Evolutionary conservation across 108 stramenopile species (phyloP).

Genomic region (Pseudonitzschia multistriata): DNA sequence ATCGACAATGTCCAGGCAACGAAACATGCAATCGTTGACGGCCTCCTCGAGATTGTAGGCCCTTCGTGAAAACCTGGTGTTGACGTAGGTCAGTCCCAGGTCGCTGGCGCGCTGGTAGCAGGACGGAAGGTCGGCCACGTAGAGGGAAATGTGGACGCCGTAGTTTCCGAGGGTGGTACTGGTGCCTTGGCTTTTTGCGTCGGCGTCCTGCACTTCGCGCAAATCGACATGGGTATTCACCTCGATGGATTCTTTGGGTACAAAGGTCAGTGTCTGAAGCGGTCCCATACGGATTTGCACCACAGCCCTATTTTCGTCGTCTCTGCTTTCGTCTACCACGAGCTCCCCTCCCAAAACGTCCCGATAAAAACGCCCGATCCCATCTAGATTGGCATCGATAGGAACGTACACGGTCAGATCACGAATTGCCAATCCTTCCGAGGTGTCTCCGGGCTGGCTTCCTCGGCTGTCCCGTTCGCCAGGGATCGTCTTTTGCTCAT

Average conservation of each 20-base stretch:
- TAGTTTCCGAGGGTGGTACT: conserved; percentile 39
- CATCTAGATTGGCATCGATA: conserved; percentile 44
- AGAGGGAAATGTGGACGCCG: conserved; percentile 53
- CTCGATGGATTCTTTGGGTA: conserved; percentile 31
- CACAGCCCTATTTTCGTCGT: conserved; percentile 16
- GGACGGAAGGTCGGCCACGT: conserved; percentile 46
- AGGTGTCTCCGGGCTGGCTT: conserved; percentile 31
- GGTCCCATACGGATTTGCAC: conserved; percentile 47
- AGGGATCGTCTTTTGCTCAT: conserved; percentile 46
- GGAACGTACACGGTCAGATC: conserved; percentile 54
- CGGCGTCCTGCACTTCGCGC: conserved; percentile 28
- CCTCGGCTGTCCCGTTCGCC: conserved; percentile 31
- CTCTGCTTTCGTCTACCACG: conserved; percentile 9
- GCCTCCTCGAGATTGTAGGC: conserved; percentile 26
- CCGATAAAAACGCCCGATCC: conserved; percentile 65
- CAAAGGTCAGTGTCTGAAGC: conserved; percentile 64
- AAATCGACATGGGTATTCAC: conserved; percentile 55
- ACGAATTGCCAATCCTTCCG: conserved; percentile 46
- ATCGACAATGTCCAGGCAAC: conserved; percentile 66
- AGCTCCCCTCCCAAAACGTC: conserved; percentile 41
- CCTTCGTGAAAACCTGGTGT: conserved; percentile 47
- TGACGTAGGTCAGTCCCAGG: conserved; percentile 46
- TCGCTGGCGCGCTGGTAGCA: conserved; percentile 37
- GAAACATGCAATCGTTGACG: conserved; percentile 48
- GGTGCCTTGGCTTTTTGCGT: conserved; percentile 5